phyloP scores from a whole-genome alignment of 2,329 filamentous ascomycete species.

The Blastomyces parvus region DNA sequence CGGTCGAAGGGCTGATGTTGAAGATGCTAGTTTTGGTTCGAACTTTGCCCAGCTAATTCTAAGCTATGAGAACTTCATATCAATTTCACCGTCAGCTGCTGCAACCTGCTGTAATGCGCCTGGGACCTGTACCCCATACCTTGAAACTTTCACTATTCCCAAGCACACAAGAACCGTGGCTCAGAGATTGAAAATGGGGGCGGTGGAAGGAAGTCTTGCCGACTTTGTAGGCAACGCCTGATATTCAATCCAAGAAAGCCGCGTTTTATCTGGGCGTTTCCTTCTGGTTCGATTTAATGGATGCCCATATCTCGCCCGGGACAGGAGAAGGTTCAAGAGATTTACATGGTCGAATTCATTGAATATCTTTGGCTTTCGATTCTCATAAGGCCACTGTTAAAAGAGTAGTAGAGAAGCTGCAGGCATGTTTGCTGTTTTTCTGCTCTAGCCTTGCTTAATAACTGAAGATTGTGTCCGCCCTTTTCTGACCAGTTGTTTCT shows the following conservation, averaged over 20 bases:
- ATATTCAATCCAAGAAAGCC: background rate
- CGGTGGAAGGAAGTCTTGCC: background rate
- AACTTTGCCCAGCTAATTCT: background rate
- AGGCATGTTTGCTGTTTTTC: background rate
- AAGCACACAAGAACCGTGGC: conserved; percentile 1
- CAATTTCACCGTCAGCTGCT: background rate
- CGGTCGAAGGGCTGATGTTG: background rate
- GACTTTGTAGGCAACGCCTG: background rate
- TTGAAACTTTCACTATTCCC: background rate
- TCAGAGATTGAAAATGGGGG: background rate
- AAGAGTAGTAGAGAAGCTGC: background rate
- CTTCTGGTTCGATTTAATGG: background rate
- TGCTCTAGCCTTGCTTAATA: background rate
- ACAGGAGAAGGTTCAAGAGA: background rate
- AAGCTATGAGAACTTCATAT: background rate
- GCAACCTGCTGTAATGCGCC: background rate
- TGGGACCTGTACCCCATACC: background rate
- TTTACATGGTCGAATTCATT: background rate
- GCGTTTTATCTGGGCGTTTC: background rate
- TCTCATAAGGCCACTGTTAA: background rate
- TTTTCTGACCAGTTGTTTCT: background rate
- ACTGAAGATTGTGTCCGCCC: background rate
- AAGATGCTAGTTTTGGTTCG: too few relatives aligned
- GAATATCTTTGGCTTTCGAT: background rate
- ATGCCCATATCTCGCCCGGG: background rate